Conservation (phyloP, 1,139 yeast genomes). For the Kodamaea ohmeri region DNA sequence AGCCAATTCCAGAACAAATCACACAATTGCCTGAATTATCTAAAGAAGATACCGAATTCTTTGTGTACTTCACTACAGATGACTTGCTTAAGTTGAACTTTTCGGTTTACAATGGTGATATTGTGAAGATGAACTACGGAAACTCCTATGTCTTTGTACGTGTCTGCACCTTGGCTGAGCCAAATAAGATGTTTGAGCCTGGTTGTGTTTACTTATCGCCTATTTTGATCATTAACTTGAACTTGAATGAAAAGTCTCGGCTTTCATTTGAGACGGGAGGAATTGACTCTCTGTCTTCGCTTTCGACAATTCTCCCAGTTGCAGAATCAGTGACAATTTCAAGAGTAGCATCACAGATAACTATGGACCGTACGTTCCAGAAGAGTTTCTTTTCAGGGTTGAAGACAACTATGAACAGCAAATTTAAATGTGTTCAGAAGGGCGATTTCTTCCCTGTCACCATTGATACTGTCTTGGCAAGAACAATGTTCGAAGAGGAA, state of each 20-base stretch:
- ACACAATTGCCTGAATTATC: constrained; percentile 29
- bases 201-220: constrained; percentile 62
- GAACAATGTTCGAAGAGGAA: constrained; percentile 47
- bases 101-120: constrained; percentile 66
- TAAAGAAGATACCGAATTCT: constrained; percentile 42
- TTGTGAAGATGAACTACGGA: constrained; percentile 40
- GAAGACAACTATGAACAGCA: constrained; percentile 58
- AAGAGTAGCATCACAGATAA: constrained; percentile 66
- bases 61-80: constrained; percentile 51
- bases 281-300: constrained; percentile 11
- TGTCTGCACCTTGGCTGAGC: constrained; percentile 62
- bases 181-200: constrained; percentile 41
- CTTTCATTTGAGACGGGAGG: constrained; percentile 27
- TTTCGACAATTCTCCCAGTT: constrained; percentile 19
- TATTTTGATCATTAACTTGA: constrained; percentile 52
- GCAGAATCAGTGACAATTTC: constrained; percentile 52
- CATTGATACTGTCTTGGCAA: constrained; percentile 68
- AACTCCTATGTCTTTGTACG: constrained; percentile 38
- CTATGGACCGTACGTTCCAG: constrained; percentile 67
- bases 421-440: constrained; percentile 53
- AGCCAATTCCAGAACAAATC: constrained; percentile 33
- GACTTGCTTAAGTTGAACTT: constrained; percentile 57
- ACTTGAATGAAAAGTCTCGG: constrained; percentile 28
- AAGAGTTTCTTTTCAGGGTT: constrained; percentile 62
- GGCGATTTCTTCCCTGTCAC: constrained; percentile 76